Conservation (phyloP, 2,329 filamentous ascomycete species). For the Cladosporium sp. region DNA sequence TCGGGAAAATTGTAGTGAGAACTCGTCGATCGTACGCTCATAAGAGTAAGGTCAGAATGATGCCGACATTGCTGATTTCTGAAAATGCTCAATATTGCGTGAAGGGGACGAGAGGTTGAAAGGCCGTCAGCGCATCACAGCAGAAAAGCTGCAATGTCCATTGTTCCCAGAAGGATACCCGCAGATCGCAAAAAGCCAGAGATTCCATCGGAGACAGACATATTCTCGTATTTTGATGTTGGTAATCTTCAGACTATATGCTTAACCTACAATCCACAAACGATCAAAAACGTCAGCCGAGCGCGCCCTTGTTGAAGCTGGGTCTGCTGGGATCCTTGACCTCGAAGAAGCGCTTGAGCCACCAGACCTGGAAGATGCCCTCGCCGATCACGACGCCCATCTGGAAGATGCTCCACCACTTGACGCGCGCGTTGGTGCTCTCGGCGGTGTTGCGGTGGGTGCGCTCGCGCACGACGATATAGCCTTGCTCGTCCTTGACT, state of each 20-base stretch:
- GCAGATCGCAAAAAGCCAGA: too few species aligned
- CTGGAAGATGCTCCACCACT: constrained; percentile 99
- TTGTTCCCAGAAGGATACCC: too few species aligned
- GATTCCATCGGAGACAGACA: not conserved
- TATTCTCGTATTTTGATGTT: not conserved
- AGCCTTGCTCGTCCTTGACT: constrained; percentile 96
- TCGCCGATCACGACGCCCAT: constrained; percentile 83
- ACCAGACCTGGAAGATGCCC: constrained; percentile 98
- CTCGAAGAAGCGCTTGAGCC: constrained; percentile 80
- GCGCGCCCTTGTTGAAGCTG: constrained; percentile 25
- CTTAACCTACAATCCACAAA: constrained; percentile 33
- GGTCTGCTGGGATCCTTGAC: constrained; percentile 28
- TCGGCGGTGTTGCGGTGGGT: constrained; percentile 98
- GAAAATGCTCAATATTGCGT: too few species aligned
- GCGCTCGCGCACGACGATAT: constrained; percentile 92
- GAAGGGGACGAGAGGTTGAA: too few species aligned
- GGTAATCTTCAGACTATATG: constrained; percentile 30
- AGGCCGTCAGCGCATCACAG: too few species aligned
- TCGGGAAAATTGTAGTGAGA: constrained; percentile 7
- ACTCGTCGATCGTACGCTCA: too few species aligned
- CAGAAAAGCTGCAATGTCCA: too few species aligned
- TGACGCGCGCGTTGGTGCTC: constrained; percentile 94
- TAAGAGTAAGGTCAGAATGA: too few species aligned
- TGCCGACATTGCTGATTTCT: too few species aligned
- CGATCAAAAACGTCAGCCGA: constrained; percentile 23